Evolutionary conservation across 148 eudicot species (phyloP).

Genomic region (Rhododendron vialii): DNA sequence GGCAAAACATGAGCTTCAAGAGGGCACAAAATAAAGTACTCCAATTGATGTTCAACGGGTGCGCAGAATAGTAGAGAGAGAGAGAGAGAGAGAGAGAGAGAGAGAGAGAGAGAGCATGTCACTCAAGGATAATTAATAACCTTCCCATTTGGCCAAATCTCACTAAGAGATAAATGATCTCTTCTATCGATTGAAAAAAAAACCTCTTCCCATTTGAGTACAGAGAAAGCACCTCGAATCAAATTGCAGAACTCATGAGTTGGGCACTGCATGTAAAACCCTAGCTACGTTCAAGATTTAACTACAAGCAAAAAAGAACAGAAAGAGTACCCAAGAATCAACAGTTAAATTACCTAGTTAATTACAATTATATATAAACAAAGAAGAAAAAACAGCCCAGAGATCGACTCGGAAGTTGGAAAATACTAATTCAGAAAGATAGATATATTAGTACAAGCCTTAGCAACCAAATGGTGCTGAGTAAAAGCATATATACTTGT

Average conservation of each 20-base stretch:
- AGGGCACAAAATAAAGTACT: neutral
- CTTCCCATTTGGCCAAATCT: too few species aligned
- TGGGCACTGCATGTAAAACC: neutral
- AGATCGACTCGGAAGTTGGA: neutral
- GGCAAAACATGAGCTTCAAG: neutral
- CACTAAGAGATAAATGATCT: too few species aligned
- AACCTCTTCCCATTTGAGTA: too few species aligned
- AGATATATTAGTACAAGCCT: neutral
- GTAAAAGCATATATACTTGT: neutral
- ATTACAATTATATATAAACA: neutral
- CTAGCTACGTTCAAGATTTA: neutral
- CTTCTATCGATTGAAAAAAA: too few species aligned
- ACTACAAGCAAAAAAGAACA: neutral
- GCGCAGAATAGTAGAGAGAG: neutral
- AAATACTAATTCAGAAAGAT: neutral
- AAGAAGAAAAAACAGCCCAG: neutral
- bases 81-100: neutral
- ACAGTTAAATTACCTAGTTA: neutral
- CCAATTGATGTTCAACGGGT: neutral
- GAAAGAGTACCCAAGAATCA: neutral
- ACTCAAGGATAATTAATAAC: neutral
- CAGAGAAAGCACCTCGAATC: neutral
- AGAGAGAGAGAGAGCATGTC: neutral
- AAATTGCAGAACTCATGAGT: neutral
- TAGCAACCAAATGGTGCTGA: neutral